Evolutionary conservation across 257 asterid genomes (phyloP), one percentile per base, ranked within the genome.

Genomic region (Rehmannia glutinosa): DNA sequence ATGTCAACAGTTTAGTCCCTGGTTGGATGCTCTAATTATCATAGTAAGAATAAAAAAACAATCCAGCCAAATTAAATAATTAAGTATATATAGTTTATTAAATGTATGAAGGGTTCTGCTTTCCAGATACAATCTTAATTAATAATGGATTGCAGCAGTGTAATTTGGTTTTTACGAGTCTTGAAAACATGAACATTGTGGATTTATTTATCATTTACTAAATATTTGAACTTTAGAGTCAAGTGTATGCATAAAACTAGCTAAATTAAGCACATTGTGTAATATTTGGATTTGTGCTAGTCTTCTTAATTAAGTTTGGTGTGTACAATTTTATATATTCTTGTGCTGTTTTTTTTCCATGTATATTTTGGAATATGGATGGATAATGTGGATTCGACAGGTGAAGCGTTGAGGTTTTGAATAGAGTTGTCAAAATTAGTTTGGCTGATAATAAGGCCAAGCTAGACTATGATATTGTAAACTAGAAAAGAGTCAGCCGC

Each of bases 11-110:
- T 21, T 15, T 88, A 71, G 61, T 91, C 30, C 96, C 96, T 13
- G 96, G 91, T 3, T 91, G 97, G 97, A 91, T 91, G 97, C 97
- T 91, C 62, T 90, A 68, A 84, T 33, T 42, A 28, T 16, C 42
- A 24, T 20, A 13, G 2, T 19, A 11, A 30, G 35, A 36, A 19
- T 13, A 2, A 61, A 7, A 19, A 35, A 7, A 41, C 9, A 38
- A 38, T 15, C 13, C 7, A 23, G 16, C 27, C 39, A n/a, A 63
- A 1, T 45, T 5, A 47, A 13, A 43, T 36, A 64, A 13, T 39
- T 66, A 35, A 70, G 69, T 60, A 36, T 8, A 20, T 47, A 46
- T 54, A 10, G n/a, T n/a, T n/a, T n/a, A n/a, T n/a, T n/a, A n/a
- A n/a, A n/a, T n/a, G n/a, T n/a, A n/a, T n/a, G n/a, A n/a, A n/a